Base-by-base conservation (phyloP, 2,329 filamentous ascomycete species). In the Cryphonectria parasitica region DNA sequence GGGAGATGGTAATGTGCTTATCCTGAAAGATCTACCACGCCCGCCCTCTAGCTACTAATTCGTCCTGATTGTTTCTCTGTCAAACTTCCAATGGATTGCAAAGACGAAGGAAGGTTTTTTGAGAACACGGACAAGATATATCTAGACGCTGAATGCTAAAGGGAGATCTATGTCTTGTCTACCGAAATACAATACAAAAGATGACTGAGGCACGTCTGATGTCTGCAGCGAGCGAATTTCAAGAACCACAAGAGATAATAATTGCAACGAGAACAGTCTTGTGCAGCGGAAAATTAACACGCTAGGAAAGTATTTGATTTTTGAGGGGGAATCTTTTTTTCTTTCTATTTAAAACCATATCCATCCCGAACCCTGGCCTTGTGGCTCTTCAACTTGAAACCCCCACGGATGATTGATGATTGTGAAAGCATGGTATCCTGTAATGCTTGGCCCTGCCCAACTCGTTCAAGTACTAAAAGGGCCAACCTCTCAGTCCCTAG, bases 251-350 rank as follows among this genome's bases (percentile, higher is more conserved):
- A 28, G 19, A 28, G 19, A 56, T 56, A 17, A 11, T 11, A 39
- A 2, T 56, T 25, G n/a, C 25, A 28, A 17, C 4, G 28, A 58
- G 13, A 31, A 31, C 15, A 58, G 6, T n/a, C 2, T 11, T 49
- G n/a, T 3, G 22, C 22, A 28, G 41, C 5, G 28, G 5, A 45
- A 6, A 17, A 15, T 64, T 6, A 15, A 25, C 11, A 61, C 22
- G 41, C 19, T n/a, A 8, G 41, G 56, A 39, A 56, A 43, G 17
- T 19, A 28, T 17, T 58, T 41, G 43, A 61, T 69, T 64, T 64
- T 71, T 61, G 19, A 15, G 68, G 71, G 71, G 71, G 70, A 67
- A 72, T 72, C 66, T 71, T 65, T 68, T 68, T 11, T 49, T 19
- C 11, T 39, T 39, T 64, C 41, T 64, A 64, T 64, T 49, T 69